phyloP scores from a whole-genome alignment of 495 filamentous ascomycete genomes.

The Pseudotulostoma volvatum region DNA sequence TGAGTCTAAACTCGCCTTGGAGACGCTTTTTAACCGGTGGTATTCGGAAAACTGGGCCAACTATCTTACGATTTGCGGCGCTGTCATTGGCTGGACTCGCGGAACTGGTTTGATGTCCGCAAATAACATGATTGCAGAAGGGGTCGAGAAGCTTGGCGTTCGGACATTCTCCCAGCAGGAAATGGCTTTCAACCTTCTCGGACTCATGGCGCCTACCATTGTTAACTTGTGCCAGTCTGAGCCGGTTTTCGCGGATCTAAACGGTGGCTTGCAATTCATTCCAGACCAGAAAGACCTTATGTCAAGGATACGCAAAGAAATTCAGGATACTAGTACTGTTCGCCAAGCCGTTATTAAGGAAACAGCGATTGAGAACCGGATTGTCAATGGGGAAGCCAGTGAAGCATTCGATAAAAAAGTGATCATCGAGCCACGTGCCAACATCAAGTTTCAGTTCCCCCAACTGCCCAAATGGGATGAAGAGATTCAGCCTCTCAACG shows the following conservation, averaged over 20 bases:
- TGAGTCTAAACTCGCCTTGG: slow-evolving; percentile 89
- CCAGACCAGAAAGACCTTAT: slow-evolving; percentile 92
- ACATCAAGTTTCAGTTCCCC: slow-evolving; percentile 94
- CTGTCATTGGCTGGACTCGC: slow-evolving; percentile 97
- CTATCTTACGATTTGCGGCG: slow-evolving; percentile 97
- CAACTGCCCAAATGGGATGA: slow-evolving; percentile 76
- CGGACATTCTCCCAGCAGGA: slow-evolving; percentile 98
- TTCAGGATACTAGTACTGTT: slow-evolving; percentile 88
- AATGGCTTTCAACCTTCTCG: slow-evolving; percentile 98
- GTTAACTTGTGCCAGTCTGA: slow-evolving; percentile 93
- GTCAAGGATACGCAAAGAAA: slow-evolving; percentile 73
- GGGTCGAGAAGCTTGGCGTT: slow-evolving; percentile 88
- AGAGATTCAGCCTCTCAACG: slow-evolving; percentile 76
- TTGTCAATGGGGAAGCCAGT: slow-evolving; percentile 84
- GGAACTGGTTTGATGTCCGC: slow-evolving; percentile 95
- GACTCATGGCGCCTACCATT: slow-evolving; percentile 86
- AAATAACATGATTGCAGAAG: slow-evolving; percentile 96
- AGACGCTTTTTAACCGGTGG: slow-evolving; percentile 98
- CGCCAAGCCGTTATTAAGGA: slow-evolving; percentile 89
- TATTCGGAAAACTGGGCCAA: slow-evolving; percentile 93
- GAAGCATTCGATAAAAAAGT: slow-evolving; percentile 91
- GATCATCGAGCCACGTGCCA: slow-evolving; percentile 80
- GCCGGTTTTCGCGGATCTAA: slow-evolving; percentile 91
- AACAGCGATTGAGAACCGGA: slow-evolving; percentile 91
- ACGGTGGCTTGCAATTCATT: slow-evolving; percentile 93